A percentile compares a stretch with the other conserved stretches of the same genome.
Conservation (phyloP, 1,139 yeast species). For the Yamadazyma mexicana region DNA sequence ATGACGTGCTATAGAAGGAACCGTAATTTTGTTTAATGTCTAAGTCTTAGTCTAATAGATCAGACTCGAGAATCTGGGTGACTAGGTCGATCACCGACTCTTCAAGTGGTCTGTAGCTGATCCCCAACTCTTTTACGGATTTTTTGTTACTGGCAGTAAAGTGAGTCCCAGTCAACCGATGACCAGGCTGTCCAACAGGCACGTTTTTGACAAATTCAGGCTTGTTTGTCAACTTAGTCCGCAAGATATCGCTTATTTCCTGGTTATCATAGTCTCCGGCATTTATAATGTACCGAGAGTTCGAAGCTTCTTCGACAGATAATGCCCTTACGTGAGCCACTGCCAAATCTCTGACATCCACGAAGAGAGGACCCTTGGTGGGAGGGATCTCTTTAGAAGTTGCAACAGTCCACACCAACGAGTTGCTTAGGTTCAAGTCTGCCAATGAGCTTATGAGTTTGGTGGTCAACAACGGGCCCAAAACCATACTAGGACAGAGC, state of each 20-base stretch:
- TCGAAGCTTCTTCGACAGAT: constrained; percentile 20
- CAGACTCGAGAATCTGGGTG: constrained; percentile 23
- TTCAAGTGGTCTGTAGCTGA: constrained; percentile 33
- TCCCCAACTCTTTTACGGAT: constrained; percentile 18
- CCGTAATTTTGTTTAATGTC: no score
- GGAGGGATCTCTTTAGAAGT: constrained; percentile 20
- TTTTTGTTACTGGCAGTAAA: constrained; percentile 22
- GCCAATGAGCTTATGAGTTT: constrained; percentile 17
- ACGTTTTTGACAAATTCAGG: constrained; percentile 4
- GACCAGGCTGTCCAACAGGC: constrained; percentile 24
- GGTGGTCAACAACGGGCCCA: constrained; percentile 37
- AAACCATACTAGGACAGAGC: constrained; percentile 34
- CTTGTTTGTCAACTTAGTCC: constrained; percentile 11
- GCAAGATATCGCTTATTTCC: constrained; percentile 24
- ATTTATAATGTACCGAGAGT: constrained; percentile 28
- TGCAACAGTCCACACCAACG: constrained; percentile 20
- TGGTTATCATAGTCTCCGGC: constrained; percentile 30
- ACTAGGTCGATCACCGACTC: constrained; percentile 41
- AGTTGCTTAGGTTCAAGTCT: constrained; percentile 23
- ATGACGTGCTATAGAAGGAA: no score
- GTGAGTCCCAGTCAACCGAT: constrained; percentile 21
- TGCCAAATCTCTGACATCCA: constrained; percentile 45
- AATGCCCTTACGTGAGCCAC: constrained; percentile 34
- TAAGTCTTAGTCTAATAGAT: no score
- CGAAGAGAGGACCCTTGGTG: constrained; percentile 26